phyloP scores from a whole-genome alignment of 345 rosid species.

The Aethionema arabicum region DNA sequence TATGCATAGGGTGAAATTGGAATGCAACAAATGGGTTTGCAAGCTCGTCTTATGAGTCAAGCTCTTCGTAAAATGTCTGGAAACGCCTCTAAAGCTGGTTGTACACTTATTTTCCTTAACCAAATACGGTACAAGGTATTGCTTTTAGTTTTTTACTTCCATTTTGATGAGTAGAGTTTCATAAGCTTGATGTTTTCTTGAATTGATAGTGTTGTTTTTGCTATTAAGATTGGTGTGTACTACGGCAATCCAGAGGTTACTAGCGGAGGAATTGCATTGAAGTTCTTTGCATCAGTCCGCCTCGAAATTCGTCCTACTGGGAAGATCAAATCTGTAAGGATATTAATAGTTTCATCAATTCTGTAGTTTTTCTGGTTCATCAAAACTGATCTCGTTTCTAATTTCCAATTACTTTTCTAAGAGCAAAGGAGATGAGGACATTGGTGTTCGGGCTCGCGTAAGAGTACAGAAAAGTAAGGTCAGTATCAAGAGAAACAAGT shows the following conservation, averaged over 20 bases:
- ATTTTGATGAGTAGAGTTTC: neutral
- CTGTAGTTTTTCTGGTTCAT: neutral
- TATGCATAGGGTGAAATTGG: slow-evolving; percentile 85
- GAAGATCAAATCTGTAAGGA: slow-evolving; percentile 95
- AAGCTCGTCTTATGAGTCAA: slow-evolving; percentile 99
- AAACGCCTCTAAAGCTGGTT: slow-evolving; percentile 99
- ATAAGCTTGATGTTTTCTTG: slow-evolving; percentile 21
- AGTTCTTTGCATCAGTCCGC: slow-evolving; percentile 93
- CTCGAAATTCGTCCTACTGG: slow-evolving; percentile 91
- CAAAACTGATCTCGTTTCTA: slow-evolving; percentile 12
- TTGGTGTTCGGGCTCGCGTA: slow-evolving; percentile 87
- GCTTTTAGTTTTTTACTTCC: neutral
- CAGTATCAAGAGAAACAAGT: slow-evolving; percentile 15
- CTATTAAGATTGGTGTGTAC: slow-evolving; percentile 81
- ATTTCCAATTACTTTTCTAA: slow-evolving; percentile 19
- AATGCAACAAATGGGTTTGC: slow-evolving; percentile 98
- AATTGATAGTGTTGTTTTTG: slow-evolving; percentile 25
- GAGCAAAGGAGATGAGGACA: slow-evolving; percentile 93
- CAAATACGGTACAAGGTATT: slow-evolving; percentile 91
- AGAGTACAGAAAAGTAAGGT: slow-evolving; percentile 99
- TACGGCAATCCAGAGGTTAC: slow-evolving; percentile 99
- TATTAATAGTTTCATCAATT: slow-evolving; percentile 18
- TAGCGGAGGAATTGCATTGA: slow-evolving; percentile 93
- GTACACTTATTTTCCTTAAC: slow-evolving; percentile 87
- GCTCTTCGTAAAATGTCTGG: slow-evolving; percentile 99